Percentiles rank a stretch among this genome's conserved stretches.
Evolutionary conservation across 768 basidiomycete genomes (phyloP).

Genomic region (Leccinum subtestaceum): DNA sequence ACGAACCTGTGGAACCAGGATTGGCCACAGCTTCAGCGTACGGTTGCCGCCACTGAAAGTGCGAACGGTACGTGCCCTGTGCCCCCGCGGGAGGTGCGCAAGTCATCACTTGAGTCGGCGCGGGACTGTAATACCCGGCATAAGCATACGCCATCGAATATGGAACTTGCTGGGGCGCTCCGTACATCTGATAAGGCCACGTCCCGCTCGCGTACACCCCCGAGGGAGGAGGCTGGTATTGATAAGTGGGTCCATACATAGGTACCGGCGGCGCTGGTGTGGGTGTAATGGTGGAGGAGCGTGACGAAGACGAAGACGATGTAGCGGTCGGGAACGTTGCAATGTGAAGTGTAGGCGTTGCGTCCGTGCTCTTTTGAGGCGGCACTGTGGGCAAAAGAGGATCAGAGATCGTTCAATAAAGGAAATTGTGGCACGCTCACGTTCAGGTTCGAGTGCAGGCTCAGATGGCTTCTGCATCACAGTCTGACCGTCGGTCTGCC

Average conservation of each 20-base stretch:
- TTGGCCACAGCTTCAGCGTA: slow-evolving; percentile 38
- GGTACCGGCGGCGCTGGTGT: slow-evolving; percentile 21
- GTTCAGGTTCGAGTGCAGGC: slow-evolving; percentile 41
- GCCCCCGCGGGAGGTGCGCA: slow-evolving; percentile 15
- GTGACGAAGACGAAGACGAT: slow-evolving; percentile 16
- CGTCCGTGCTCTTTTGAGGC: slow-evolving; percentile 11
- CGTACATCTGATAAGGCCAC: slow-evolving; percentile 35
- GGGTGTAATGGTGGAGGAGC: slow-evolving; percentile 16
- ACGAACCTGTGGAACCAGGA: slow-evolving; percentile 29
- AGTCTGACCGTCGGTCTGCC: slow-evolving; percentile 60
- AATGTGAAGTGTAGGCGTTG: slow-evolving; percentile 20
- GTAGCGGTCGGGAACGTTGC: slow-evolving; percentile 23
- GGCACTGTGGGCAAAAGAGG: slow-evolving; percentile 15
- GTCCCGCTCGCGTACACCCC: slow-evolving; percentile 20
- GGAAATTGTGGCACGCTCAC: slow-evolving; percentile 35
- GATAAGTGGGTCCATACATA: slow-evolving; percentile 21
- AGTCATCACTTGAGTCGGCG: slow-evolving; percentile 5
- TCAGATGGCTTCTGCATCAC: slow-evolving; percentile 73
- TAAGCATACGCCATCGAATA: slow-evolving; percentile 22
- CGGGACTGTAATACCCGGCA: slow-evolving; percentile 25
- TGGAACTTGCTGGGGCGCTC: slow-evolving; percentile 16
- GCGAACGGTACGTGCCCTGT: slow-evolving; percentile 26
- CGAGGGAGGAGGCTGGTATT: slow-evolving; percentile 18
- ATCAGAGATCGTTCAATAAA: slow-evolving; percentile 6
- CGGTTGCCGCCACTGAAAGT: slow-evolving; percentile 36